These are phyloP conservation scores for Clarireedia homoeocarpa DNA, from an alignment of 2,329 filamentous ascomycete genomes.

Conservation along the genomic window DNA sequence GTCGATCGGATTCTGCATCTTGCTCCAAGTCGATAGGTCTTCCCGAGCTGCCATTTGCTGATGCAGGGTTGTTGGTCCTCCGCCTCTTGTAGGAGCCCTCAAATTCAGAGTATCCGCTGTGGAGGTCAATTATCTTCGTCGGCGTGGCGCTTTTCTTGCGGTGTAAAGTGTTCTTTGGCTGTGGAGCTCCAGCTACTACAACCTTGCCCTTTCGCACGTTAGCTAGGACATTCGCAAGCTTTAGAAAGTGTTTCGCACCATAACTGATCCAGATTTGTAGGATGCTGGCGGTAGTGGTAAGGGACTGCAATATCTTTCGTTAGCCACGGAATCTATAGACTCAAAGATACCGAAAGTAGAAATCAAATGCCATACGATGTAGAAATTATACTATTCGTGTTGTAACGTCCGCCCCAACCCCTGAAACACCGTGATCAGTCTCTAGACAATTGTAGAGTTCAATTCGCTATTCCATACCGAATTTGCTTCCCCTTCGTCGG, in stretches of 20 bases:
- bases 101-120: too few species aligned
- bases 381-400: not conserved
- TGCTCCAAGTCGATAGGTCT: not conserved
- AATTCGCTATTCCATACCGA: conserved; percentile 4
- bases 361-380: not conserved
- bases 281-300: too few species aligned
- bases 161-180: not conserved
- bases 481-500: not conserved
- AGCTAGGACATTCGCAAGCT: not conserved
- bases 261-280: too few species aligned
- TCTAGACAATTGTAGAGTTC: not conserved
- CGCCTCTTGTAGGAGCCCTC: not conserved
- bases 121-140: not conserved
- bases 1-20: not conserved
- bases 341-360: too few species aligned
- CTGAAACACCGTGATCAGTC: not conserved
- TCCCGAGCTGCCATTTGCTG: not conserved
- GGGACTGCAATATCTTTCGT: too few species aligned
- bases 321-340: too few species aligned
- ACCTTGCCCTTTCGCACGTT: not conserved
- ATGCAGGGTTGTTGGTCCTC: not conserved
- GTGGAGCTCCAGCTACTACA: not conserved
- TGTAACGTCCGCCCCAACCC: not conserved
- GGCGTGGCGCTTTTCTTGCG: not conserved
- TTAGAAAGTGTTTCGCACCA: too few species aligned